Conservation (phyloP, 441 rosid genomes). For the Francoa sonchifolia region DNA sequence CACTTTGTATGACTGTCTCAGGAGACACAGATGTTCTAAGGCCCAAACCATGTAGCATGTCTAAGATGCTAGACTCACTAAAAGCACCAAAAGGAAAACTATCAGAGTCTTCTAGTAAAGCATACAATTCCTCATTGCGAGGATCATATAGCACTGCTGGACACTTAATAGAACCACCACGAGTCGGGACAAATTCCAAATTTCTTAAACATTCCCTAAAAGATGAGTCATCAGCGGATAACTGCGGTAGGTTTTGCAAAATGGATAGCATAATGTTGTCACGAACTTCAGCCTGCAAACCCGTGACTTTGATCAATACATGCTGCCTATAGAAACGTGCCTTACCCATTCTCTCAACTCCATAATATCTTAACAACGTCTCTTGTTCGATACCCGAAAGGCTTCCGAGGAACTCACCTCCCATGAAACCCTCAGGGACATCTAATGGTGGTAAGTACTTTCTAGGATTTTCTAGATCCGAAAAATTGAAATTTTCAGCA, state of each 20-base stretch:
- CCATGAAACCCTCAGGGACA: slow-evolving; percentile 58
- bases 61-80: slow-evolving; percentile 58
- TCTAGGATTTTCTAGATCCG: slow-evolving; percentile 65
- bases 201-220: slow-evolving; percentile 60
- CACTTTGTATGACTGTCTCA: slow-evolving; percentile 79
- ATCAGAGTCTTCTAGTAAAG: slow-evolving; percentile 73
- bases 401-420: slow-evolving; percentile 51
- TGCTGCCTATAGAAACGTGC: slow-evolving; percentile 63
- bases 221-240: slow-evolving; percentile 65
- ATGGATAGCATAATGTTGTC: slow-evolving; percentile 69
- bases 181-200: slow-evolving; percentile 84
- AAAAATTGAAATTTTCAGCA: slow-evolving; percentile 40
- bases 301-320: slow-evolving; percentile 49
- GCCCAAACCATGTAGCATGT: slow-evolving; percentile 86
- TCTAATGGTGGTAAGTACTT: slow-evolving; percentile 74
- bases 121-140: slow-evolving; percentile 80
- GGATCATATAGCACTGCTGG: slow-evolving; percentile 80
- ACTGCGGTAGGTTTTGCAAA: slow-evolving; percentile 73
- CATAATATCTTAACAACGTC: slow-evolving; percentile 55
- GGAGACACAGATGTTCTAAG: slow-evolving; percentile 73
- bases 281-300: slow-evolving; percentile 69
- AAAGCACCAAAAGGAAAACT: slow-evolving; percentile 69
- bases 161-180: slow-evolving; percentile 46
- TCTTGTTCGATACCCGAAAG: slow-evolving; percentile 58
- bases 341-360: slow-evolving; percentile 77